Evolutionary conservation across 2,329 filamentous ascomycete species (phyloP).

Genomic region (Fusarium sacchari): DNA sequence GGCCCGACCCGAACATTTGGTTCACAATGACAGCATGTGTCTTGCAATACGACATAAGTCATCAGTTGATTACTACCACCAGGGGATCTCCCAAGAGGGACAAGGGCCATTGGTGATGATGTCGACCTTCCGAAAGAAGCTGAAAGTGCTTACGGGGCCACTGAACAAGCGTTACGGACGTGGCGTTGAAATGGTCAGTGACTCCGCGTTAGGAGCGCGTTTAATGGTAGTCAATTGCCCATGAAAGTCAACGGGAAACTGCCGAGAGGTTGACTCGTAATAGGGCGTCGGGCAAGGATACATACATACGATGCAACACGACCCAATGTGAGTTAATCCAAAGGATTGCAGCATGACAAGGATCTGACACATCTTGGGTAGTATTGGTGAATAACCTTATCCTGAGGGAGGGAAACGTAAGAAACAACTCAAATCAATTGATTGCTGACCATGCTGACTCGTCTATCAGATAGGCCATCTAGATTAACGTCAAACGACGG

Average conservation of each 20-base stretch:
- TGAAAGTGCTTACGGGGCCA: slow-evolving; percentile 28
- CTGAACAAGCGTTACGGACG: slow-evolving; percentile 1
- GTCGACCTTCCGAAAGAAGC: slow-evolving; percentile 40
- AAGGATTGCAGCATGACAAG: slow-evolving; percentile 10
- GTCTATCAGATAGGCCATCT: neutral
- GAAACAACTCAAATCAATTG: slow-evolving; percentile 4
- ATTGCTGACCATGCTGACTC: neutral
- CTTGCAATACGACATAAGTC: neutral
- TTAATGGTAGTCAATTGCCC: neutral
- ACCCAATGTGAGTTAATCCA: neutral
- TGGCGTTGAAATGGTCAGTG: slow-evolving; percentile 19
- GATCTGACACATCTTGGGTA: slow-evolving; percentile 21
- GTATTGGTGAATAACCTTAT: slow-evolving; percentile 11
- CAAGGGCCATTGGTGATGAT: slow-evolving; percentile 12
- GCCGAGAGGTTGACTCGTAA: slow-evolving; percentile 6
- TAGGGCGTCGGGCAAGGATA: neutral
- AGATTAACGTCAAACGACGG: neutral
- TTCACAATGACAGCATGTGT: slow-evolving; percentile 14
- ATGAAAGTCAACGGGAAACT: slow-evolving; percentile 4
- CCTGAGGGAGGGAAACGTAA: neutral
- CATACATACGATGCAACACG: neutral
- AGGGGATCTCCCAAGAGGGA: neutral
- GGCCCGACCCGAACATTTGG: slow-evolving; percentile 10
- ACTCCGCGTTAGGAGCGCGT: slow-evolving; percentile 24
- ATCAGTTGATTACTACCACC: slow-evolving; percentile 4